phyloP scores from a whole-genome alignment of 2,329 filamentous ascomycete genomes.

The Fusarium sp. region DNA sequence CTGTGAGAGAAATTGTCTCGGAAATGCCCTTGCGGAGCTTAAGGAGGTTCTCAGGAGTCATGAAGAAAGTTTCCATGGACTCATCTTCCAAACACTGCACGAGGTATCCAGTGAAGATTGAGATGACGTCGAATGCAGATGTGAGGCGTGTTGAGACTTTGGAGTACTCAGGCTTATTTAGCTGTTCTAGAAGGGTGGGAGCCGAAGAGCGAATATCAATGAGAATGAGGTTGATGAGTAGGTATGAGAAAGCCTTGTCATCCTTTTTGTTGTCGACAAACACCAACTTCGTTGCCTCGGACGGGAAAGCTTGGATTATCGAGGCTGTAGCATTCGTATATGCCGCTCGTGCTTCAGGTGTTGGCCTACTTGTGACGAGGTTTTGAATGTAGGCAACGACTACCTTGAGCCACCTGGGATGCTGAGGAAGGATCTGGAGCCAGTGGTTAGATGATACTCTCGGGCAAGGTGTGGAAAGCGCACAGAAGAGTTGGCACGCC shows the following conservation, averaged over 20 bases:
- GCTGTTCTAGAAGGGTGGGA: slow-evolving; percentile 66
- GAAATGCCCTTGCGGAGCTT: slow-evolving; percentile 68
- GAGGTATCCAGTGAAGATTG: slow-evolving; percentile 67
- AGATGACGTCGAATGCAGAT: slow-evolving; percentile 69
- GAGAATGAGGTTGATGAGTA: slow-evolving; percentile 71
- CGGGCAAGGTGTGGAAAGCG: slow-evolving; percentile 25
- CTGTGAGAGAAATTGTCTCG: slow-evolving; percentile 69
- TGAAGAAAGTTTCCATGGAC: slow-evolving; percentile 51
- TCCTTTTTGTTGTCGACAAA: slow-evolving; percentile 58
- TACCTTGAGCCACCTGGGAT: slow-evolving; percentile 63
- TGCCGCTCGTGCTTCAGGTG: slow-evolving; percentile 62
- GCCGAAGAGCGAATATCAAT: slow-evolving; percentile 72
- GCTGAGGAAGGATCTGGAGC: slow-evolving; percentile 56
- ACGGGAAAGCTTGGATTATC: slow-evolving; percentile 65
- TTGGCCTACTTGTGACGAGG: slow-evolving; percentile 65
- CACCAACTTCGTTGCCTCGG: slow-evolving; percentile 56
- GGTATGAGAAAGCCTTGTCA: slow-evolving; percentile 67
- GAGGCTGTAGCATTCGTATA: slow-evolving; percentile 68
- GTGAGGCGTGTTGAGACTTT: slow-evolving; percentile 63
- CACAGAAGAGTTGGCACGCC: slow-evolving; percentile 60
- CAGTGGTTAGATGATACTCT: slow-evolving; percentile 8
- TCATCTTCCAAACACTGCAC: slow-evolving; percentile 63
- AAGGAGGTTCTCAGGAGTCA: slow-evolving; percentile 68
- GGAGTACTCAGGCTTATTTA: slow-evolving; percentile 65
- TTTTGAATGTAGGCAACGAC: slow-evolving; percentile 60